Conservation (phyloP, 257 asterid genomes). For the Solanum pimpinellifolium region DNA sequence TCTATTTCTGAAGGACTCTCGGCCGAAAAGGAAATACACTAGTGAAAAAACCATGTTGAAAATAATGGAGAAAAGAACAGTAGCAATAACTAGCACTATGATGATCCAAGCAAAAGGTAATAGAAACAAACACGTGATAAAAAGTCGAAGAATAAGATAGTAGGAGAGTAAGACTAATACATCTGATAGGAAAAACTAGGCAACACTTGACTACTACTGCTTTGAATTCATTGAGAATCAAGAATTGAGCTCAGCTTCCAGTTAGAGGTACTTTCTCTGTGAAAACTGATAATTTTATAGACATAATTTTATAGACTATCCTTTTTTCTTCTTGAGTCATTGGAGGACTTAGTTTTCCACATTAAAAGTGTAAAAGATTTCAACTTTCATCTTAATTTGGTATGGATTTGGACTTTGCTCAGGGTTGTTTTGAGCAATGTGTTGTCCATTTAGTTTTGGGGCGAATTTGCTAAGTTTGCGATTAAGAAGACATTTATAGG, state of each 20-base stretch:
- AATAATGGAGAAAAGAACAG: not conserved
- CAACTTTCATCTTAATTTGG: not conserved
- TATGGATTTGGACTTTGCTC: not conserved
- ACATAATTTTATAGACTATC: not conserved
- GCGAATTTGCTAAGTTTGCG: not conserved
- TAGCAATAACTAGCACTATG: too few species aligned
- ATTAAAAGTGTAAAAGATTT: not conserved
- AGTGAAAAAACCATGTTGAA: not conserved
- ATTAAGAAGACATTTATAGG: not conserved
- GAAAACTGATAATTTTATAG: not conserved
- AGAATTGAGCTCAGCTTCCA: not conserved
- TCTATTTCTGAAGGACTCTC: not conserved
- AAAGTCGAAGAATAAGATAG: too few species aligned
- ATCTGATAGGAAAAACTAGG: not conserved
- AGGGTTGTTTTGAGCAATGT: not conserved
- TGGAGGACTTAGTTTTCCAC: not conserved
- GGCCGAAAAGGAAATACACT: not conserved
- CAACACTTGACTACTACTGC: not conserved
- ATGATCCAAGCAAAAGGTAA: not conserved
- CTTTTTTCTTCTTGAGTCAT: not conserved
- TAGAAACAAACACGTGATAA: not conserved
- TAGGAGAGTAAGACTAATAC: not conserved
- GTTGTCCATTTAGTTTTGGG: not conserved
- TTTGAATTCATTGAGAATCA: not conserved
- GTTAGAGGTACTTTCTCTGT: not conserved